phyloP scores from a whole-genome alignment of 208 protist genomes.

The Crithidia bombi region DNA sequence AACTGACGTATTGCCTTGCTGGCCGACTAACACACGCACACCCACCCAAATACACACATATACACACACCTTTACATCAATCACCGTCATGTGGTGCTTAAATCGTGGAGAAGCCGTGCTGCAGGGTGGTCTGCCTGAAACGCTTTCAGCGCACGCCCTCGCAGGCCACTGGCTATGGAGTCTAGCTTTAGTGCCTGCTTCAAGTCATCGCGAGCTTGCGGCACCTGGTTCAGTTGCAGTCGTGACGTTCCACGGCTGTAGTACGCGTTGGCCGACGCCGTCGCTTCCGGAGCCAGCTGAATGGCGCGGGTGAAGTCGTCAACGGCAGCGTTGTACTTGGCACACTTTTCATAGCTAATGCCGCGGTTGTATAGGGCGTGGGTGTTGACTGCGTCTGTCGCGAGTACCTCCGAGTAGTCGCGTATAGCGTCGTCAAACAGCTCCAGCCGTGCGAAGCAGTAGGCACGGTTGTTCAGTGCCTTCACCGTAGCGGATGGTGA shows the following conservation, averaged over 20 bases:
- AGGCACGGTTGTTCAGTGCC: constrained; percentile 83
- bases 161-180: constrained; percentile 21
- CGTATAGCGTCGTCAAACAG: constrained; percentile 69
- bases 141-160: constrained; percentile 17
- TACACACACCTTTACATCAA: too few species aligned
- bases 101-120: constrained; percentile 15
- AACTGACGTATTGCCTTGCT: too few species aligned
- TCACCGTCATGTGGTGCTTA: constrained; percentile 8
- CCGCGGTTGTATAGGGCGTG: constrained; percentile 91
- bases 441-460: constrained; percentile 67
- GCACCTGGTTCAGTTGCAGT: constrained; percentile 32
- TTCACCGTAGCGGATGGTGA: constrained; percentile 35
- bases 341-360: constrained; percentile 81
- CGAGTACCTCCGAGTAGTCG: constrained; percentile 80
- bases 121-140: constrained; percentile 30
- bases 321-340: constrained; percentile 67
- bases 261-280: constrained; percentile 68
- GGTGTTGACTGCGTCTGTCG: constrained; percentile 56
- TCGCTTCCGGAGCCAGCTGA: constrained; percentile 64
- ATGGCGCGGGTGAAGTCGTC: constrained; percentile 80
- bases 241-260: constrained; percentile 82
- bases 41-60: too few species aligned
- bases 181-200: constrained; percentile 30
- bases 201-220: constrained; percentile 29
- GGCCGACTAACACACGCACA: too few species aligned